Evolutionary conservation across 495 filamentous ascomycete species (phyloP), one percentile per base, ranked within the genome.

Genomic region (Glonium stellatum): DNA sequence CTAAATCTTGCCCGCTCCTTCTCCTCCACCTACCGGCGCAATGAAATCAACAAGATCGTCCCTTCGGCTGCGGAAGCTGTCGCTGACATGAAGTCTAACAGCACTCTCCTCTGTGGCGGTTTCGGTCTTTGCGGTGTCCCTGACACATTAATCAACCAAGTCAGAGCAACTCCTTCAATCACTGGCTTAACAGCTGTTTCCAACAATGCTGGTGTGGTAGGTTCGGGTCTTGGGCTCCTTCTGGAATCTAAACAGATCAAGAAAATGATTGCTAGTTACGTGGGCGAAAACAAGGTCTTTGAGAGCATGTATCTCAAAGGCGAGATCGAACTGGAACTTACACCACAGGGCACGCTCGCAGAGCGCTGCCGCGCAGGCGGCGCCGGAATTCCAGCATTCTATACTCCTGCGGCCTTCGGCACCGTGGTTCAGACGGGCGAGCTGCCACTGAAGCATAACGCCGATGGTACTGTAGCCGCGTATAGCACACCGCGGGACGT

Each of bases 311-410:
- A 86, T 59, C 72, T 87, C 27, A 75, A 72, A 1, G 84, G 84
- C 19, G 70, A 83, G 58, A 80, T 86, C 55, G 81, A 80, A 13
- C 79, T 87, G 39, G 84, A 87, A 65, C 71, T 87, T 21, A 84
- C 81, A 57, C 84, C 84, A 0, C 84, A 87, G 67, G 84, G 84
- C 4, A 86, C 83, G 9, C 71, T 87, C 25, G 84, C 83, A 0
- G 84, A 87, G 73, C 75, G 81, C 63, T 75, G 84, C 57, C 67
- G 83, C 11, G 82, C 83, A 4, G 84, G 82, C 0, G 84, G 84
- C 10, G 82, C 82, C n/a, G 84, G 84, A 0, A 84, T 87, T 19
- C 84, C 84, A 15, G 84, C 83, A 1, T 87, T 87, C 62, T 87
- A 78, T 63, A 87, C 84, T 0, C 82, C 83, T 0, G 84, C 84